Conservation (phyloP, 2,329 filamentous ascomycete species). For the Colletotrichum cordylinicola region DNA sequence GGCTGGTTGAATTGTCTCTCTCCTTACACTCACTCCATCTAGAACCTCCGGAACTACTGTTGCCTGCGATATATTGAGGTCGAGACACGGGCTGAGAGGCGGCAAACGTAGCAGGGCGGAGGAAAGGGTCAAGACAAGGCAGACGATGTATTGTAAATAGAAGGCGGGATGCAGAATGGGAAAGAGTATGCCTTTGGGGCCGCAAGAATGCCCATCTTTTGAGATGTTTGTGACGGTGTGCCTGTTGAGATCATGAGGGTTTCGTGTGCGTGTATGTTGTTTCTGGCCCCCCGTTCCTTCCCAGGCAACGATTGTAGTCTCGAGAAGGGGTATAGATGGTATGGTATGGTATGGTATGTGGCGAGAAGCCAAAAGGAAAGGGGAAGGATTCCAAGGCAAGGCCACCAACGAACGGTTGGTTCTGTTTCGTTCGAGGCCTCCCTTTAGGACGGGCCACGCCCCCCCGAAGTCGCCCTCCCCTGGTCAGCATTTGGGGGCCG, state of each 20-base stretch:
- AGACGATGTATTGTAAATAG: not conserved
- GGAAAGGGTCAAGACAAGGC: not conserved
- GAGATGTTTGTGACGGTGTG: not conserved
- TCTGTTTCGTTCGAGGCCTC: not conserved
- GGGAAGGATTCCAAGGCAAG: not conserved
- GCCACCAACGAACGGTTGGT: not conserved
- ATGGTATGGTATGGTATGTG: not conserved
- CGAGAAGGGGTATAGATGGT: not conserved
- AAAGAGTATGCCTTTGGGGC: not conserved
- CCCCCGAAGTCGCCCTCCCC: not conserved
- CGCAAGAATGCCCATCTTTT: not conserved
- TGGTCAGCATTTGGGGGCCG: not conserved
- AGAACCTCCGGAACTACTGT: not conserved
- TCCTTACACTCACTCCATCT: not conserved
- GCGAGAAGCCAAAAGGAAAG: not conserved
- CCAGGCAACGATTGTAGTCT: not conserved
- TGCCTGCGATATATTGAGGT: not conserved
- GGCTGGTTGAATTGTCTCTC: not conserved
- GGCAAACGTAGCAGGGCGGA: not conserved
- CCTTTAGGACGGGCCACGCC: not conserved
- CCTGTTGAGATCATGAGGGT: not conserved
- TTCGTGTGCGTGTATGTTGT: not conserved
- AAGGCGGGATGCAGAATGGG: not conserved
- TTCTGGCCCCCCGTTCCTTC: not conserved
- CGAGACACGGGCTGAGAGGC: not conserved